Conservation (phyloP, 495 filamentous ascomycete species). For the Trichocladium antarcticum region DNA sequence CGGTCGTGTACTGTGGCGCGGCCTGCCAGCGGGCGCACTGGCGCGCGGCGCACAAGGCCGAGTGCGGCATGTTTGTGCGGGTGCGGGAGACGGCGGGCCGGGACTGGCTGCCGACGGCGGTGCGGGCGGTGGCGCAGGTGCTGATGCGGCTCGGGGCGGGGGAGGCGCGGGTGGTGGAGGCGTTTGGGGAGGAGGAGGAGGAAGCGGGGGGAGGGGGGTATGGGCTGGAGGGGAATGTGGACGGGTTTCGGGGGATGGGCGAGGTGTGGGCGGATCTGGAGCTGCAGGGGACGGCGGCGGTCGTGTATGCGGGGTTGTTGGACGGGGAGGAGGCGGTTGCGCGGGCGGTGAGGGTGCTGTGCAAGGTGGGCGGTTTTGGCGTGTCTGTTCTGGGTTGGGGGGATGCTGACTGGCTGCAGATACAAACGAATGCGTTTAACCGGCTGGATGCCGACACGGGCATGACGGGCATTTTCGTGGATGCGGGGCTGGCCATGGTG, state of each 20-base stretch:
- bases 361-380: conserved; percentile 26
- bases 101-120: conserved; percentile 37
- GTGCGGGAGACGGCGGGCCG: conserved; percentile 15
- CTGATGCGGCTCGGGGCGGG: conserved; percentile 23
- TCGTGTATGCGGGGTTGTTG: conserved; percentile 29
- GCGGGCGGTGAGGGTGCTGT: conserved; percentile 29
- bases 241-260: conserved; percentile 15
- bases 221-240: conserved; percentile 30
- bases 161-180: conserved; percentile 8
- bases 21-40: conserved; percentile 49
- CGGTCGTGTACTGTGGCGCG: conserved; percentile 41
- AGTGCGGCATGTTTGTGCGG: conserved; percentile 38
- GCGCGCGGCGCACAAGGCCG: conserved; percentile 39
- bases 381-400: background rate
- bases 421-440: conserved; percentile 40
- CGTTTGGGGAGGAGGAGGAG: conserved; percentile 18
- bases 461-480: conserved; percentile 32
- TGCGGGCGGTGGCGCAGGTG: conserved; percentile 36
- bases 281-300: conserved; percentile 37
- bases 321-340: conserved; percentile 17
- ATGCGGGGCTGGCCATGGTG: conserved; percentile 37
- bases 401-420: conserved; percentile 19
- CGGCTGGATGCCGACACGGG: conserved; percentile 30
- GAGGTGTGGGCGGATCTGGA: conserved; percentile 30
- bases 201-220: conserved; percentile 13